Evolutionary conservation across 2,329 filamentous ascomycete species (phyloP), one percentile per base, ranked within the genome.

Genomic region (Botrytis byssoidea): DNA sequence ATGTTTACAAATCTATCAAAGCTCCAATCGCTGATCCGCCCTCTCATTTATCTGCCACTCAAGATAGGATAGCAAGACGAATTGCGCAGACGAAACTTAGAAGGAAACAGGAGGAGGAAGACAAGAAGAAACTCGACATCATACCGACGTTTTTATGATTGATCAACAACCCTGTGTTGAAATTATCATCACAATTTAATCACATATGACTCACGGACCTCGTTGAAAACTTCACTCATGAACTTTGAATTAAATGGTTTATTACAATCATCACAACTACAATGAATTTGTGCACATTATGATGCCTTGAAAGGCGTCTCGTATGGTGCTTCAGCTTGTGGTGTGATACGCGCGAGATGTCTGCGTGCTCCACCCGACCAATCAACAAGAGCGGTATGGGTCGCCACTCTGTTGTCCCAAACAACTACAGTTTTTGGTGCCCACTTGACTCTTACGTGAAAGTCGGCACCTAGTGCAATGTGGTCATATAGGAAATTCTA

Each of bases 331-430:
- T 97, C 93, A 1, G 93, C 93, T 83, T 95, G 92, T 0, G 93
- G 93, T 7, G 93, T 95, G 79, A 97, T 91, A 61, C 94, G 88
- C 8, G 93, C 93, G 75, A 97, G 83, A 83, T 97, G 93, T 69
- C 94, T 87, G 74, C 94, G 86, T 82, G 93, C 89, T 4, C 93
- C 93, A 80, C 89, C 89, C 77, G 92, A 89, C 93, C 93, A 97
- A 81, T 97, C 93, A 5, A 95, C 85, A 57, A 95, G 84, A 2
- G 93, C 93, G 10, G 92, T 92, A 82, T 97, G 93, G 77, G 90
- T 88, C 16, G 92, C 94, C 0, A 95, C 89, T 46, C 93, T 86
- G 84, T 95, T 96, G 80, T 96, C 93, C 93, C 93, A 97, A 0
- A 95, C 90, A 2, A 96, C 92, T 1, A 97, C 93, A 0, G 92